Evolutionary conservation across 2,329 filamentous ascomycete species (phyloP).

Genomic region (Aureobasidium subglaciale): DNA sequence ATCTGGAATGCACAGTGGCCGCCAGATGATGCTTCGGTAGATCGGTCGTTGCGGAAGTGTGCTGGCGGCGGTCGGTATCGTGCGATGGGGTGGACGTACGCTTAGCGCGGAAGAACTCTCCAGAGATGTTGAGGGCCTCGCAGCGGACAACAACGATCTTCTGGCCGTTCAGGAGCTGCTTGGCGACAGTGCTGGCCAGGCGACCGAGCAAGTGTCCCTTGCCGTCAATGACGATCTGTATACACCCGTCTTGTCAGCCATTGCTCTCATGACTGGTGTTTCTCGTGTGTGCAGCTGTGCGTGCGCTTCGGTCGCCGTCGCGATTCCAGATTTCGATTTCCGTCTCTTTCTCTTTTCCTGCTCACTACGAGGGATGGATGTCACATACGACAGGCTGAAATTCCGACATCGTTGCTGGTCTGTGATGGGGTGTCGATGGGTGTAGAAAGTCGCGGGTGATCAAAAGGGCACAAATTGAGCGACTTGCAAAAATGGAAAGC

Average conservation of each 20-base stretch:
- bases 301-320: conserved; percentile 1
- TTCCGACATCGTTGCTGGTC: conserved; percentile 50
- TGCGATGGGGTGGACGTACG: conserved; percentile 62
- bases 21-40: background rate
- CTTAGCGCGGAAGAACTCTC: conserved; percentile 99
- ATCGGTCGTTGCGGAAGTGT: background rate
- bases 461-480: background rate
- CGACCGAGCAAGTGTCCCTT: conserved; percentile 99
- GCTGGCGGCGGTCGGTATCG: conserved; percentile 12
- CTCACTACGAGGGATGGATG: background rate
- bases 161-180: conserved; percentile 98
- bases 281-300: background rate
- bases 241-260: conserved; percentile 16
- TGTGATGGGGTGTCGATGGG: conserved; percentile 2
- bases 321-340: background rate
- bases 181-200: conserved; percentile 94
- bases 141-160: conserved; percentile 99
- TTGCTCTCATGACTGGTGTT: conserved; percentile 7
- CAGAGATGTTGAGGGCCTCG: conserved; percentile 99
- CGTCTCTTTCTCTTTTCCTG: conserved; percentile 11
- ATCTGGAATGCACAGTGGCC: conserved; percentile 4
- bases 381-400: conserved; percentile 57
- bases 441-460: conserved; percentile 4
- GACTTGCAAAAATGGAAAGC: background rate
- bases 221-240: conserved; percentile 96